These are phyloP conservation scores for Metschnikowia peoriensis DNA, from an alignment of 805 yeast species.

Conservation along the genomic window DNA sequence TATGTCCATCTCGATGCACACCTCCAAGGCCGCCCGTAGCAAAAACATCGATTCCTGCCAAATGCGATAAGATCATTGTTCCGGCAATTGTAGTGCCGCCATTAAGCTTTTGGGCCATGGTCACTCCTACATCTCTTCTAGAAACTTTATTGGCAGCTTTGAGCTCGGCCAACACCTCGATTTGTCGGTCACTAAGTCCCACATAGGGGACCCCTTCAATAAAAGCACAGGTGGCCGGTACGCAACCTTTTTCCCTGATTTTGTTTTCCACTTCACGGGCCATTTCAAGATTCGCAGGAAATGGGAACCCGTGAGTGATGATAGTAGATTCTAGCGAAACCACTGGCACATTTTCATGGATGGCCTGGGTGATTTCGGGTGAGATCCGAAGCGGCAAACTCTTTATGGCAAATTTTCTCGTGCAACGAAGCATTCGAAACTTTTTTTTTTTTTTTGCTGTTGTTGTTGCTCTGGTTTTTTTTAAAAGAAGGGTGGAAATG, in stretches of 20 bases:
- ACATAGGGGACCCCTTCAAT: conserved; percentile 68
- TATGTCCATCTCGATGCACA: conserved; percentile 75
- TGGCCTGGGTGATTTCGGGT: conserved; percentile 63
- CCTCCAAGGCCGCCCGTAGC: conserved; percentile 96
- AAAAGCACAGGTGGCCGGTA: conserved; percentile 86
- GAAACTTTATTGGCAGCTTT: conserved; percentile 59
- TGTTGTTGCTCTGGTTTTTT: too few relatives aligned
- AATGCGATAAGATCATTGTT: conserved; percentile 76
- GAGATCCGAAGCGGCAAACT: conserved; percentile 25
- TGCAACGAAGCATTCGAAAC: background rate
- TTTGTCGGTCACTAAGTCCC: conserved; percentile 53
- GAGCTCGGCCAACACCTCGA: conserved; percentile 49
- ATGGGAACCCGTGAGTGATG: conserved; percentile 87
- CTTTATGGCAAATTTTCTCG: background rate
- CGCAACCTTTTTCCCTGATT: conserved; percentile 60
- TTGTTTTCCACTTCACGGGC: conserved; percentile 64
- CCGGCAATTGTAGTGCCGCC: conserved; percentile 93
- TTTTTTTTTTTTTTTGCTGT: too few relatives aligned
- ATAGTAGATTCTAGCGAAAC: conserved; percentile 87
- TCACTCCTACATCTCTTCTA: conserved; percentile 73
- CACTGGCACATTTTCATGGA: conserved; percentile 56
- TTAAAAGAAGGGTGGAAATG: background rate
- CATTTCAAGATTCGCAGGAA: conserved; percentile 71
- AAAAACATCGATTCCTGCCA: conserved; percentile 78
- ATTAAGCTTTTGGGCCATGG: conserved; percentile 57